phyloP scores from a whole-genome alignment of 805 yeast genomes.

The Candida caryicola region DNA sequence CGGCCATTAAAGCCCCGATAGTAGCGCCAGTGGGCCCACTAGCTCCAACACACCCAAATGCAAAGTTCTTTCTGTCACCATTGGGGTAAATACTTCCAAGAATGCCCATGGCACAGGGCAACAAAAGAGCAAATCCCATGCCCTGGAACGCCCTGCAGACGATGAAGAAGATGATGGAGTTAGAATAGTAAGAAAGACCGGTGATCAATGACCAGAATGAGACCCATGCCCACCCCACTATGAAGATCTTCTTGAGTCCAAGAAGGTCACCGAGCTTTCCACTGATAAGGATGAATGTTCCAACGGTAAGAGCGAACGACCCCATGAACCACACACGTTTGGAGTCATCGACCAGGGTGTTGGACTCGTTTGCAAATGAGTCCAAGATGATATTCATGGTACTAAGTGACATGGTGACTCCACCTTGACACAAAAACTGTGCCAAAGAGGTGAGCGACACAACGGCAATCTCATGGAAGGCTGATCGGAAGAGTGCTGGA shows the following conservation, averaged over 20 bases:
- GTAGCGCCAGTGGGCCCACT: conserved; percentile 63
- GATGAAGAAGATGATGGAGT: conserved; percentile 47
- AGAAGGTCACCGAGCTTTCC: conserved; percentile 73
- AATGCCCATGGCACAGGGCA: conserved; percentile 62
- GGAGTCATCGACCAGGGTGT: conserved; percentile 3
- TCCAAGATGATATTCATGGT: conserved; percentile 35
- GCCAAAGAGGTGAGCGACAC: conserved; percentile 27
- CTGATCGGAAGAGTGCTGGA: conserved; percentile 18
- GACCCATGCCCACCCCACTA: conserved; percentile 56
- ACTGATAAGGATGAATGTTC: conserved; percentile 65
- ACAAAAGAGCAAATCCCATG: conserved; percentile 55
- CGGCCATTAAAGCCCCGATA: conserved; percentile 52
- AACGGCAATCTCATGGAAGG: conserved; percentile 23
- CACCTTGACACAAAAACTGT: conserved; percentile 37
- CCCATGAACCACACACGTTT: conserved; percentile 59
- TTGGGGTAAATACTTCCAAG: conserved; percentile 41
- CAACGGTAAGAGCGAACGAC: conserved; percentile 66
- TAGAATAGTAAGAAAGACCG: conserved; percentile 54
- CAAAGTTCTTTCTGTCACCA: conserved; percentile 51
- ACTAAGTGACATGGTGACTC: conserved; percentile 36
- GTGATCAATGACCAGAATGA: conserved; percentile 57
- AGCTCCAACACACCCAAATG: conserved; percentile 56
- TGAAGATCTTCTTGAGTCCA: conserved; percentile 56
- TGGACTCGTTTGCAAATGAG: conserved; percentile 17
- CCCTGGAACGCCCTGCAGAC: conserved; percentile 57